Evolutionary conservation across 495 filamentous ascomycete genomes (phyloP), one percentile per base, ranked within the genome.

Genomic region (Podospora bellae-mahoneyi): DNA sequence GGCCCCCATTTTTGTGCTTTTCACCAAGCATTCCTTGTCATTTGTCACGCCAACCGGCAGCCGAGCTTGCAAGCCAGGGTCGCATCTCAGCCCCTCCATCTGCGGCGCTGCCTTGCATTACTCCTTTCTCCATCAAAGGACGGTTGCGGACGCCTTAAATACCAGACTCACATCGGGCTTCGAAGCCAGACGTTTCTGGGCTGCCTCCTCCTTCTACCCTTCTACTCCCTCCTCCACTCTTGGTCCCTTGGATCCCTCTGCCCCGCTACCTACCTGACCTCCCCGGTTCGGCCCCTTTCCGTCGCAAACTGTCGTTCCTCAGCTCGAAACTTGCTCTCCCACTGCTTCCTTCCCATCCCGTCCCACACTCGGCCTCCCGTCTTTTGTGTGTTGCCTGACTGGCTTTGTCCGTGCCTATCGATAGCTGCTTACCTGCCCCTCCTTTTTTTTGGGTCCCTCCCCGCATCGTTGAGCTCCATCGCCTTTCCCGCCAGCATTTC

Each of bases 61-160:
- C 23, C 68, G 60, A 62, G 60, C 60, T 62, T 62, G 60, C 20
- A 27, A 62, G 60, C 23, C 60, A 62, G 27, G 23, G 60, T 62
- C 60, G 60, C 60, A 62, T 62, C 60, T 62, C 20, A 66, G 68
- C 71, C 66, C 70, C 69, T 72, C 68, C 68, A 70, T 58, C 39
- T 65, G 39, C 48, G 27, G 64, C 64, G 55, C 19, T 66, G 56
- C 65, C 66, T 30, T 62, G 23, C 60, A 62, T 62, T 68, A 54
- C 57, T 71, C 69, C 27, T 64, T 68, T 65, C 55, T 65, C 65
- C 61, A 65, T 65, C 68, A 32, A 66, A 34, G 60, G 27, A 62
- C 60, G 60, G 23, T 62, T 62, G 60, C 60, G 60, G 60, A 62
- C 30, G 60, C 19, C 18, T 34, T 62, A 62, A 34, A 28, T 30